Conservation (phyloP, 2,329 filamentous ascomycete species). For the Harringtonia aguacate region DNA sequence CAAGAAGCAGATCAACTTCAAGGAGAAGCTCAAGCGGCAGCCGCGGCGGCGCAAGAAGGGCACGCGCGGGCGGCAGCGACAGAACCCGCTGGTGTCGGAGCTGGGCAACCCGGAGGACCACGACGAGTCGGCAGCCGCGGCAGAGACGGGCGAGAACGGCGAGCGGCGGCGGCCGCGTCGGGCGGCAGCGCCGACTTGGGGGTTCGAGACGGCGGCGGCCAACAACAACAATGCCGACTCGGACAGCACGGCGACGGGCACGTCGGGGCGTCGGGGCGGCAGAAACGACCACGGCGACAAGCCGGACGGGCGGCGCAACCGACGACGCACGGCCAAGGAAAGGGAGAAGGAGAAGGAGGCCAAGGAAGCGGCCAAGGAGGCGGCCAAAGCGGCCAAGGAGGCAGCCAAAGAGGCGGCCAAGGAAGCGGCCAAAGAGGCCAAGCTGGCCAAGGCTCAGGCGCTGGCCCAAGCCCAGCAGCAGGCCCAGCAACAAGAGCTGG, state of each 20-base stretch:
- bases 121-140: slow-evolving; percentile 34
- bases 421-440: slow-evolving; percentile 19
- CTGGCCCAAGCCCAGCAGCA: slow-evolving; percentile 20
- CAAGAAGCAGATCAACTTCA: slow-evolving; percentile 64
- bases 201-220: slow-evolving; percentile 44
- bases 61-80: slow-evolving; percentile 45
- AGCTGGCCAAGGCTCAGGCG: no score
- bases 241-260: slow-evolving; percentile 45
- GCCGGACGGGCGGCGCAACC: slow-evolving; percentile 19
- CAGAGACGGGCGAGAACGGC: slow-evolving; percentile 46
- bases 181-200: slow-evolving; percentile 62
- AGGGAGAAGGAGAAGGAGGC: slow-evolving; percentile 13
- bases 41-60: slow-evolving; percentile 48
- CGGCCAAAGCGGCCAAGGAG: slow-evolving; percentile 19
- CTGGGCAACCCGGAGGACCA: slow-evolving; percentile 47
- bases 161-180: slow-evolving; percentile 51
- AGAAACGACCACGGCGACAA: slow-evolving; percentile 15
- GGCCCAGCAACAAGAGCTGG: slow-evolving; percentile 25
- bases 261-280: slow-evolving; percentile 35
- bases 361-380: neutral
- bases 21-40: slow-evolving; percentile 62
- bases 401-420: slow-evolving; percentile 25
- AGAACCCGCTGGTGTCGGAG: slow-evolving; percentile 56
- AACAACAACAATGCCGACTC: slow-evolving; percentile 36
- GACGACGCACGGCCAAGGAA: slow-evolving; percentile 29